These are phyloP conservation scores for Metrosideros polymorpha DNA, from an alignment of 441 rosid species.

Conservation along the genomic window DNA sequence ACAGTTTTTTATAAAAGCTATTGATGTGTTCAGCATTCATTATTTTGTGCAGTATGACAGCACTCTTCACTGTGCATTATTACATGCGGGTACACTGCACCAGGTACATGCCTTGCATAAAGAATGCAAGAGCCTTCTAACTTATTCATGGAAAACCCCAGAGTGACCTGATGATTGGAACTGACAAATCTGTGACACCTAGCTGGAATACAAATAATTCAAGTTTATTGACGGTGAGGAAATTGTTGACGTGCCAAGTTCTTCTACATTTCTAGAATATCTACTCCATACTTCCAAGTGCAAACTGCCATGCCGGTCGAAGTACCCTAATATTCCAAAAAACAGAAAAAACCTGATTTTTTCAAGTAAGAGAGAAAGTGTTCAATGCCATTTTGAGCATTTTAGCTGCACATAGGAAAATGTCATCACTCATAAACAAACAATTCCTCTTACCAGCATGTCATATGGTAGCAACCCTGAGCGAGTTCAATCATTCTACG, in stretches of 20 bases:
- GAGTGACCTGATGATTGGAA: background rate
- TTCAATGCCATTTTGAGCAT: background rate
- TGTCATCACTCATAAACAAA: background rate
- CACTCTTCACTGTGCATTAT: background rate
- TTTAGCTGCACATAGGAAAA: background rate
- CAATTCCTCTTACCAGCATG: constrained; percentile 60
- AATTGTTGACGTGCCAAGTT: background rate
- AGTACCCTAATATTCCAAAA: background rate
- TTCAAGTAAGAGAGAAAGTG: background rate
- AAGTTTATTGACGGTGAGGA: background rate
- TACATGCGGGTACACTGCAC: background rate
- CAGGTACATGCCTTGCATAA: background rate
- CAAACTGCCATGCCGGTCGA: background rate
- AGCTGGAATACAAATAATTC: background rate
- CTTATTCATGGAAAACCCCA: background rate
- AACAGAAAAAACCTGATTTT: background rate
- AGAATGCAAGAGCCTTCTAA: background rate
- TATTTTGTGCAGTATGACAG: background rate
- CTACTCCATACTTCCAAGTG: background rate
- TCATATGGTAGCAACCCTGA: constrained; percentile 93
- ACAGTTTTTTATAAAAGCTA: background rate
- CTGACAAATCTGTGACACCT: background rate
- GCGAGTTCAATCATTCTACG: constrained; percentile 87
- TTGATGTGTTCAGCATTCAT: background rate
- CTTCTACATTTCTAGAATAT: background rate